These are phyloP conservation scores for Globisporangium solare DNA, from an alignment of 352 stramenopile species.

Conservation along the genomic window DNA sequence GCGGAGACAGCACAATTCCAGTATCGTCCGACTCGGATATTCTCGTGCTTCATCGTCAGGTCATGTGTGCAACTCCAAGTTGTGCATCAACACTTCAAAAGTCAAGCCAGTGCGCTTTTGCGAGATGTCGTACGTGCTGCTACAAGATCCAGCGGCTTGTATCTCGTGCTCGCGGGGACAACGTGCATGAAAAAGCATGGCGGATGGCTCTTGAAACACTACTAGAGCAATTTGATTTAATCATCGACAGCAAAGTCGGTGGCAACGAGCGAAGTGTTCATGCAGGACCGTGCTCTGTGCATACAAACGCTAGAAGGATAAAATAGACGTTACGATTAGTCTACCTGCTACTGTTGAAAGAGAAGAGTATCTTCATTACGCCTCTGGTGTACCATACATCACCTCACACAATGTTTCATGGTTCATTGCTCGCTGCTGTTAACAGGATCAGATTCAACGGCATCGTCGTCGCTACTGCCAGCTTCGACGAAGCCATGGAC, in stretches of 20 bases:
- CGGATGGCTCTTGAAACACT: constrained; percentile 6
- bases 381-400: too few relatives aligned
- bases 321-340: too few relatives aligned
- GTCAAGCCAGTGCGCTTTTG: constrained; percentile 40
- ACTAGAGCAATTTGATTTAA: background rate
- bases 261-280: background rate
- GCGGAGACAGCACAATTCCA: too few relatives aligned
- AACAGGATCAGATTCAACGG: too few relatives aligned
- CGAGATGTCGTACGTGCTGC: constrained; percentile 58
- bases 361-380: too few relatives aligned
- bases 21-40: background rate
- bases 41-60: constrained; percentile 17
- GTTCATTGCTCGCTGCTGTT: too few relatives aligned
- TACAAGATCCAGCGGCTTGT: constrained; percentile 58
- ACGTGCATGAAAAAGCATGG: constrained; percentile 16
- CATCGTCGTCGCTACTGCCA: too few relatives aligned
- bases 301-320: constrained; percentile 23
- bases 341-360: too few relatives aligned
- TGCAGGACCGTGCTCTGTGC: constrained; percentile 21
- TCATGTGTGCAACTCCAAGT: constrained; percentile 23
- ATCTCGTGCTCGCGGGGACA: constrained; percentile 5
- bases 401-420: too few relatives aligned
- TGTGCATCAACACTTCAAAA: constrained; percentile 32
- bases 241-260: too few relatives aligned
- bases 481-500: too few relatives aligned